Base-by-base conservation (phyloP, 2,329 filamentous ascomycete genomes). In the Fusarium sp. region DNA sequence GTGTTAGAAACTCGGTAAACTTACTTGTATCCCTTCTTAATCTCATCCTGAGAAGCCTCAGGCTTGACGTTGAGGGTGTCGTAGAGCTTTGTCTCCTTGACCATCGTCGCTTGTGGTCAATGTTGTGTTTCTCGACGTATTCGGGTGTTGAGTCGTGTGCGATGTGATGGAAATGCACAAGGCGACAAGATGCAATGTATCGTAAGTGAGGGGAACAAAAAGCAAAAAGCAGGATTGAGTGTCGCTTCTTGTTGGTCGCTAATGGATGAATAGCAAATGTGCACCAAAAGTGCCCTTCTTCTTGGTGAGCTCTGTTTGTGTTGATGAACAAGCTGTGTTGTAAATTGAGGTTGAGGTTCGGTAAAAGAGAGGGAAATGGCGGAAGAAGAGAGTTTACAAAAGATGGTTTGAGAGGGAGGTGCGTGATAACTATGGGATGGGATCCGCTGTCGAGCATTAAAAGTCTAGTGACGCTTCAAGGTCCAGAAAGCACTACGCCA, bases 31-130 rank as follows among this genome's bases (percentile, higher is more conserved):
- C 90, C 96, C 80, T 98, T 99, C 81, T 98, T 98, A 79, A 99
- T 97, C 71, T 98, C 95, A 78, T 98, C 95, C 81, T 97, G 93
- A 24, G 90, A 87, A 24, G 95, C 94, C 64, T 90, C 88, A 38
- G 95, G 88, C 79, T 93, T 91, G 81, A 98, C 85, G 78, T 87
- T 85, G 75, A 99, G 86, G 69, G 89, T 87, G 81, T 98, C 94
- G 86, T 99, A 99, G 69, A 98, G 91, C 82, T 97, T 97, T 54
- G 92, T 96, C 85, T 98, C 95, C 76, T 93, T 92, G 74, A 97
- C 94, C 95, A 98, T 98, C 72, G 74, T 88, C 81, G 74, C 66
- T 69, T 48, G 39, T 58, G 62, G 56, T 66, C 56, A 53, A 58
- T 61, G 55, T 51, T 46, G 53, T 59, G 42, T 42, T 45, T 56